phyloP scores from a whole-genome alignment of 768 basidiomycete species.

The Panaeolus papilionaceus region DNA sequence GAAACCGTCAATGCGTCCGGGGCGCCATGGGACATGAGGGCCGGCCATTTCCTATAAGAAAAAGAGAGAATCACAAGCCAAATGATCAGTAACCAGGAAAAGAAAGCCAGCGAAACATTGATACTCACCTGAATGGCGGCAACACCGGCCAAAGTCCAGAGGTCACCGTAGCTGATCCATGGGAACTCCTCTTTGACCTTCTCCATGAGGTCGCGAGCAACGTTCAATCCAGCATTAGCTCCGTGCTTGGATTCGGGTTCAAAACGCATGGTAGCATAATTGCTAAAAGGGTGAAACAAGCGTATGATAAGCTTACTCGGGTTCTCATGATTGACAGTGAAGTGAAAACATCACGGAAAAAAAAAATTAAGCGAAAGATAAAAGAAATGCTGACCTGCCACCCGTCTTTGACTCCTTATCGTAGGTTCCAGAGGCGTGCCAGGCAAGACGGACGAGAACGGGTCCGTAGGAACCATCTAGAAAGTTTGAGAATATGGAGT shows the following conservation, averaged over 20 bases:
- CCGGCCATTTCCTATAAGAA: slow-evolving; percentile 81
- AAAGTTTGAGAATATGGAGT: slow-evolving; percentile 17
- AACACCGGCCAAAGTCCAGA: slow-evolving; percentile 97
- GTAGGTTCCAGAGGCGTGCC: slow-evolving; percentile 95
- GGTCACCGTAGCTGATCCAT: slow-evolving; percentile 96
- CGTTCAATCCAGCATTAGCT: slow-evolving; percentile 82
- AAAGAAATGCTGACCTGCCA: slow-evolving; percentile 63
- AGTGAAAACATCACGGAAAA: not conserved
- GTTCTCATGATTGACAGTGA: slow-evolving; percentile 11
- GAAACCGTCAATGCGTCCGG: slow-evolving; percentile 90
- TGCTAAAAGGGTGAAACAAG: slow-evolving; percentile 50
- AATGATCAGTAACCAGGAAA: not conserved
- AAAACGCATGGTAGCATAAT: slow-evolving; percentile 99
- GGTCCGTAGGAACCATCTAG: slow-evolving; percentile 90
- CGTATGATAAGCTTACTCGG: slow-evolving; percentile 21
- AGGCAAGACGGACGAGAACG: slow-evolving; percentile 87
- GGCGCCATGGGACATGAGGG: slow-evolving; percentile 91
- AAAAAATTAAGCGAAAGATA: slow-evolving; percentile 8
- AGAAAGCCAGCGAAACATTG: not conserved
- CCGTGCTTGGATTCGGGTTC: slow-evolving; percentile 84
- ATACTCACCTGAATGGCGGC: slow-evolving; percentile 72
- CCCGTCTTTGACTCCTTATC: slow-evolving; percentile 80
- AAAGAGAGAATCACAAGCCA: slow-evolving; percentile 5
- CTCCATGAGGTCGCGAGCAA: slow-evolving; percentile 87
- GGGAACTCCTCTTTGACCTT: slow-evolving; percentile 85